Conservation (phyloP, 805 yeast genomes). For the Wickerhamiella brachini region DNA sequence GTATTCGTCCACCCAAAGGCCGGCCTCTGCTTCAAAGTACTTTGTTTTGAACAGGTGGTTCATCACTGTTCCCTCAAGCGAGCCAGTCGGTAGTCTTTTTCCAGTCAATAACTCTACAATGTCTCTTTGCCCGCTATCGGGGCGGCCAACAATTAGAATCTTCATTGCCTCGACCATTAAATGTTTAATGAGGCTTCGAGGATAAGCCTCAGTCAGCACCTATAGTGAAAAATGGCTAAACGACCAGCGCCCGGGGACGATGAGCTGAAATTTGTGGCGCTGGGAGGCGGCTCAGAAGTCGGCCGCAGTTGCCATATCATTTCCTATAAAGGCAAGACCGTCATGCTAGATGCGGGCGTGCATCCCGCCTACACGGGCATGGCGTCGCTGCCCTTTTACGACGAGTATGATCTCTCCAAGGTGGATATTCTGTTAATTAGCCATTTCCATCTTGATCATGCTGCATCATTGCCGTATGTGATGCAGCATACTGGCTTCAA, state of each 20-base stretch:
- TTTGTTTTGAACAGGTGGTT: conserved; percentile 18
- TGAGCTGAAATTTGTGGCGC: conserved; percentile 57
- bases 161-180: conserved; percentile 12
- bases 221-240: conserved; percentile 13
- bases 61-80: conserved; percentile 19
- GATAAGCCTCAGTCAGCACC: neutral
- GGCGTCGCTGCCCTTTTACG: conserved; percentile 87
- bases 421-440: conserved; percentile 79
- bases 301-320: conserved; percentile 92
- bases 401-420: conserved; percentile 78
- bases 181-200: no score
- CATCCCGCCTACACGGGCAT: conserved; percentile 92
- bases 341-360: conserved; percentile 96
- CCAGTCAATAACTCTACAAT: conserved; percentile 23
- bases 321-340: conserved; percentile 83
- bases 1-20: conserved; percentile 26
- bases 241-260: conserved; percentile 23
- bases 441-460: conserved; percentile 96
- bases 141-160: conserved; percentile 24
- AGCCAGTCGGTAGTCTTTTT: conserved; percentile 9
- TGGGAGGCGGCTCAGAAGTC: conserved; percentile 98
- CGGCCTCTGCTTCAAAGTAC: conserved; percentile 25
- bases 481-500: conserved; percentile 92
- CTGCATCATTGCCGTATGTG: conserved; percentile 93
- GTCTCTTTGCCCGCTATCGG: conserved; percentile 24